These are phyloP conservation scores for Hypoxylon intermedium DNA, from an alignment of 495 filamentous ascomycete species.

Conservation along the genomic window DNA sequence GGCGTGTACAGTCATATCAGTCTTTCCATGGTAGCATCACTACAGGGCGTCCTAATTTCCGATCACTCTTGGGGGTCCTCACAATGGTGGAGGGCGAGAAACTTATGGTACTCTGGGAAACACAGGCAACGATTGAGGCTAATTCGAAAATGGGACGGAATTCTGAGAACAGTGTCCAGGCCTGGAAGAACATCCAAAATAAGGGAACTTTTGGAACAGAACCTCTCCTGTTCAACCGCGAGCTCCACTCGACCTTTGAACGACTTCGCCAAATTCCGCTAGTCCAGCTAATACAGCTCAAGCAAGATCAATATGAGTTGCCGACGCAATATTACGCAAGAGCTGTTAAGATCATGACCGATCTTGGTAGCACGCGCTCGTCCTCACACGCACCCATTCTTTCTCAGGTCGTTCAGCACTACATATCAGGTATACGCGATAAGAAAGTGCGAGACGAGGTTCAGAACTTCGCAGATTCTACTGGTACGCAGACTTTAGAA, in stretches of 20 bases:
- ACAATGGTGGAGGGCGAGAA: constrained; percentile 60
- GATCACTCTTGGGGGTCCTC: constrained; percentile 55
- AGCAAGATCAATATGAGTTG: constrained; percentile 56
- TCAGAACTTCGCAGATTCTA: constrained; percentile 40
- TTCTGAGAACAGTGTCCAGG: constrained; percentile 41
- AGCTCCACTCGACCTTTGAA: constrained; percentile 51
- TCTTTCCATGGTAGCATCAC: constrained; percentile 45
- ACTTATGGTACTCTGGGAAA: constrained; percentile 54
- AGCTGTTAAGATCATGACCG: constrained; percentile 45
- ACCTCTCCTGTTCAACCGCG: constrained; percentile 53
- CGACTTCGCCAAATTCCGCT: constrained; percentile 54
- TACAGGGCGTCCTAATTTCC: constrained; percentile 34
- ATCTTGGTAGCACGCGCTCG: constrained; percentile 38
- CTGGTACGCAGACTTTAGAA: constrained; percentile 30
- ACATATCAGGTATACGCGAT: constrained; percentile 54
- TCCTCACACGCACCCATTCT: constrained; percentile 27
- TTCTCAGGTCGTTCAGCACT: constrained; percentile 45
- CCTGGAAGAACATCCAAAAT: constrained; percentile 52
- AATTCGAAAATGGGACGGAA: constrained; percentile 44
- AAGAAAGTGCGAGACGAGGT: constrained; percentile 47
- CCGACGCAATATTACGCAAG: constrained; percentile 52
- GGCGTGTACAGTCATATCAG: constrained; percentile 46
- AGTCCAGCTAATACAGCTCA: constrained; percentile 54
- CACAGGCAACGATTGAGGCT: constrained; percentile 43
- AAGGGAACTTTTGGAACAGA: constrained; percentile 45